A percentile compares a stretch with the other conserved stretches of the same genome.
Conservation (phyloP, 495 filamentous ascomycete genomes). For the Penicillium antarcticum region DNA sequence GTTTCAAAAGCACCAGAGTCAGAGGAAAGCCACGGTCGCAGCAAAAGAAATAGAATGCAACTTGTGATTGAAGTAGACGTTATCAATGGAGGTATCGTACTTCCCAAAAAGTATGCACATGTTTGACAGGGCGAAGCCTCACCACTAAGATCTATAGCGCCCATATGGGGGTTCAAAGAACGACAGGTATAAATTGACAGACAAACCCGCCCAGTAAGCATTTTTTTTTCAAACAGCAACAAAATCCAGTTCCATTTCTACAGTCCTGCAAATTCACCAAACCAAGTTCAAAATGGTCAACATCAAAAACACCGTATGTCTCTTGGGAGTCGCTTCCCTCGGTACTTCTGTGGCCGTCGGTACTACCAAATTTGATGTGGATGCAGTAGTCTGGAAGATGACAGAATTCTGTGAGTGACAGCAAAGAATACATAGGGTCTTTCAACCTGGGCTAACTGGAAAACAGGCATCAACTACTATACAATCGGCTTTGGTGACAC, state of each 20-base stretch:
- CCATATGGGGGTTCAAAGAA: neutral
- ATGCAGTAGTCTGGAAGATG: neutral
- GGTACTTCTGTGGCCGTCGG: conserved; percentile 9
- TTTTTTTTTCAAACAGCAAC: neutral
- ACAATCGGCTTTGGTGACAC: conserved; percentile 20
- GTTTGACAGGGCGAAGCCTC: neutral
- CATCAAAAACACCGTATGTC: conserved; percentile 4
- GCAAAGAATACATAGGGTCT: neutral
- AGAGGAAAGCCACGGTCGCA: conserved; percentile 1
- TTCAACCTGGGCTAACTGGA: neutral
- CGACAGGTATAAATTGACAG: neutral
- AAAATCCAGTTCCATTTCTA: neutral
- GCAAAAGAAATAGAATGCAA: neutral
- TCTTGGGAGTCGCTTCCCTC: conserved; percentile 13
- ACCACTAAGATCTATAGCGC: neutral
- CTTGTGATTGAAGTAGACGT: neutral
- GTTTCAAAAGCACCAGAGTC: neutral
- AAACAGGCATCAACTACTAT: conserved; percentile 16
- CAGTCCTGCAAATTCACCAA: neutral
- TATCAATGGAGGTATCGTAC: neutral
- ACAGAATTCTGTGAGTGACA: conserved; percentile 12
- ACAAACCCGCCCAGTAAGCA: neutral
- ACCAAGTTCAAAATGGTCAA: conserved; percentile 10
- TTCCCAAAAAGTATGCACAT: neutral
- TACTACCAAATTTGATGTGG: neutral